Percentiles rank a stretch among this genome's conserved stretches.
Conservation (phyloP, 1,139 yeast genomes). For the Citeromyces hawaiiensis region DNA sequence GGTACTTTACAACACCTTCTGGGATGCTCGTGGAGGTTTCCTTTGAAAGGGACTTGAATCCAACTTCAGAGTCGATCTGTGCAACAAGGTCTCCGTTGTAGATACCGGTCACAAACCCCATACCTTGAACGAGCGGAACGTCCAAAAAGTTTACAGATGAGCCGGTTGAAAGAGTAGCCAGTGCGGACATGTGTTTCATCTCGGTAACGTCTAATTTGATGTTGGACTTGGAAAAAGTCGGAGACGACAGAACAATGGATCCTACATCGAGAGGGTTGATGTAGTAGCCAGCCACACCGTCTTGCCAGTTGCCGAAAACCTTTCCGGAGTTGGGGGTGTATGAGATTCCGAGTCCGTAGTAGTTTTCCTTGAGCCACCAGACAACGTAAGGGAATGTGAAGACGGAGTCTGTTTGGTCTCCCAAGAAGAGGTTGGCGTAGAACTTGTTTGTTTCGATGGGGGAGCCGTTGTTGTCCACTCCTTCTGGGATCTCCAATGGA, state of each 20-base stretch:
- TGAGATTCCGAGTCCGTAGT: conserved; percentile 48
- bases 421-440: conserved; percentile 49
- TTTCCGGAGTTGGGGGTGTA: conserved; percentile 35
- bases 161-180: conserved; percentile 26
- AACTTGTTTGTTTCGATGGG: conserved; percentile 61
- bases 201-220: conserved; percentile 31
- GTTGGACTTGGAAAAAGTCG: conserved; percentile 23
- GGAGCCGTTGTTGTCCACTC: conserved; percentile 26
- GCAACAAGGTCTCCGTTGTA: conserved; percentile 38
- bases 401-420: conserved; percentile 32
- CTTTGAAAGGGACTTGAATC: conserved; percentile 30
- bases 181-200: conserved; percentile 42
- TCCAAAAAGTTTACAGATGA: conserved; percentile 17
- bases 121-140: conserved; percentile 45
- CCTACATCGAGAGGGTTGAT: conserved; percentile 41
- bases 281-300: conserved; percentile 25
- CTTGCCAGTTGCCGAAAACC: conserved; percentile 22
- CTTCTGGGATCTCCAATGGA: conserved; percentile 32
- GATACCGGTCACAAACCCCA: conserved; percentile 58
- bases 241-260: conserved; percentile 43
- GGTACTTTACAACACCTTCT: conserved; percentile 34
- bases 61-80: conserved; percentile 46
- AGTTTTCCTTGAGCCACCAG: conserved; percentile 9
- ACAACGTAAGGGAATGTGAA: conserved; percentile 50
- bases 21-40: conserved; percentile 28